Base-by-base conservation (phyloP, 1,284 basidiomycete genomes). In the Psilocybe mexicana region DNA sequence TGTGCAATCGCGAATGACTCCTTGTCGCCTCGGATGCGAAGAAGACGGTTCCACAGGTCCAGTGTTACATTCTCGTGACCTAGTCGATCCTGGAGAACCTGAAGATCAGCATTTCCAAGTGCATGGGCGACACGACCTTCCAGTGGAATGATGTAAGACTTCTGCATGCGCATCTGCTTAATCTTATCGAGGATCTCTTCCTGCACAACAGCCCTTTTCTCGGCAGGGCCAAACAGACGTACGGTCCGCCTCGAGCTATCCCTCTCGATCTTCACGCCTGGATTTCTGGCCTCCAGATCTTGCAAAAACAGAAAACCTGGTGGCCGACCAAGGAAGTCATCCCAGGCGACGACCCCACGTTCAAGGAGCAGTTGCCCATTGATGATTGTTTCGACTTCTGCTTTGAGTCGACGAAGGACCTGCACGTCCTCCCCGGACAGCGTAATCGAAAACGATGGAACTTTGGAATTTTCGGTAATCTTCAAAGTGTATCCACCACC, bases 291-390 rank as follows among this genome's bases (percentile, higher is more conserved):
- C 57, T 82, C 73, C 14, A 88, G 57, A 1, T 73, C 66, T 0
- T 72, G 62, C 30, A 90, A 56, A 65, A 79, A 89, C 0, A 25
- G 38, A 0, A 52, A 48, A 0, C 88, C 87, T 2, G 68, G 67
- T 0, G 63, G 55, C 4, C 74, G 62, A 18, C 66, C 65, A 58
- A 90, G 85, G 68, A 82, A 89, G 1, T 75, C 72, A 60, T 90
- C 84, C 88, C 88, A 91, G 1, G 81, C 72, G 3, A 76, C 70
- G 44, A 78, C 79, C 12, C 77, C 80, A 43, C 82, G 75, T 23
- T 79, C 65, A 18, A 70, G 74, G 33, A 89, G 69, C 2, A 78
- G 72, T 61, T 90, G 85, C 0, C 89, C 88, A 0, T 75, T 78
- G 0, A 86, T 67, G 11, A 86, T 72, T n/a, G 74, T 74, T 63